These are phyloP conservation scores for Gossypium herbaceum DNA, from an alignment of 345 rosid genomes.

Conservation along the genomic window DNA sequence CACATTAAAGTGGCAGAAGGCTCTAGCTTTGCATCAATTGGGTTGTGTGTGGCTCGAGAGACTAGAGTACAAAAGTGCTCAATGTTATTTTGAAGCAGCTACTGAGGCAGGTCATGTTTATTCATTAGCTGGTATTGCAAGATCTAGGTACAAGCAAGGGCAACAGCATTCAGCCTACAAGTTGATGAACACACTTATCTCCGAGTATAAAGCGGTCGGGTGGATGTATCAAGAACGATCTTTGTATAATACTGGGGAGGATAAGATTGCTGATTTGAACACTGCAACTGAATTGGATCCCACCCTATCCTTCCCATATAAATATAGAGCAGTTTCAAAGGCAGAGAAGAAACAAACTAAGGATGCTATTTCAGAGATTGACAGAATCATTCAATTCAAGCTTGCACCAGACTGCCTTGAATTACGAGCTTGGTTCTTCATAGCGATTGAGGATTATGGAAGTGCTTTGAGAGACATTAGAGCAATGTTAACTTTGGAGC, in stretches of 20 bases:
- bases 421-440: slow-evolving; percentile 69
- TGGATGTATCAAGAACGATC: slow-evolving; percentile 97
- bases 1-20: slow-evolving; percentile 63
- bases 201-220: slow-evolving; percentile 56
- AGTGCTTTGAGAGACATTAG: slow-evolving; percentile 66
- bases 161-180: slow-evolving; percentile 58
- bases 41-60: slow-evolving; percentile 76
- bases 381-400: slow-evolving; percentile 65
- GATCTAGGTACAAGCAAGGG: slow-evolving; percentile 73
- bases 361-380: slow-evolving; percentile 66
- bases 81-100: slow-evolving; percentile 58
- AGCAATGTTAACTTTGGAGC: slow-evolving; percentile 68
- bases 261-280: slow-evolving; percentile 57
- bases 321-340: slow-evolving; percentile 62
- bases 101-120: slow-evolving; percentile 71
- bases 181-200: slow-evolving; percentile 58
- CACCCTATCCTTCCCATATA: slow-evolving; percentile 67
- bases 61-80: slow-evolving; percentile 52
- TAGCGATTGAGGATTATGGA: slow-evolving; percentile 60
- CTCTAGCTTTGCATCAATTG: slow-evolving; percentile 69
- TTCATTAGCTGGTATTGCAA: slow-evolving; percentile 73
- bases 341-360: slow-evolving; percentile 51
- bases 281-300: slow-evolving; percentile 84
- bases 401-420: slow-evolving; percentile 71
- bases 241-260: slow-evolving; percentile 52